A percentile compares a stretch with the other conserved stretches of the same genome.
These are phyloP conservation scores for Edaphochlamys debaryana DNA, from an alignment of 139 green algal species.

Conservation along the genomic window DNA sequence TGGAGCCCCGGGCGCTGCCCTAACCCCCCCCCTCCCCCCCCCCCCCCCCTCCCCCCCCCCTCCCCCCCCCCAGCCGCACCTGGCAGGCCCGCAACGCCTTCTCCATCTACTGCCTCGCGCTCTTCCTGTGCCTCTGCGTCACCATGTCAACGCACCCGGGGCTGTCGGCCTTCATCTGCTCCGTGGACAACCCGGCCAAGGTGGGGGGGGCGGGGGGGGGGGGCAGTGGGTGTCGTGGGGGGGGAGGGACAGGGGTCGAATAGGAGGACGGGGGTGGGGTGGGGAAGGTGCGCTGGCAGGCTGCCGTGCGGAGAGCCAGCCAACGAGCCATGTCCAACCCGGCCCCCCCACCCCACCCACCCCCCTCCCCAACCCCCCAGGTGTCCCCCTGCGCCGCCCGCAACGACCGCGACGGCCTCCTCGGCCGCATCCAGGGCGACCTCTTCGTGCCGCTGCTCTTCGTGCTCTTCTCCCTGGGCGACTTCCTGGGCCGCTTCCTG, in stretches of 20 bases:
- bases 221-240: no score
- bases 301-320: no score
- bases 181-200: conserved; percentile 26
- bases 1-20: no score
- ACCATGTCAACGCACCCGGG: conserved; percentile 46
- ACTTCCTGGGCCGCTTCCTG: conserved; percentile 54
- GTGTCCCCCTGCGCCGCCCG: conserved; percentile 49
- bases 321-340: no score
- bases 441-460: conserved; percentile 62
- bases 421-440: conserved; percentile 49
- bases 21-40: no score
- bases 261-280: no score
- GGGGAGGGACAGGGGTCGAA: no score
- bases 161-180: conserved; percentile 39
- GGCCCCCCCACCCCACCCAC: no score
- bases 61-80: no score
- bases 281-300: no score
- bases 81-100: conserved; percentile 55
- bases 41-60: background rate
- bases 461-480: conserved; percentile 46
- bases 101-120: conserved; percentile 55
- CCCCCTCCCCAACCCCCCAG: no score
- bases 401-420: conserved; percentile 6
- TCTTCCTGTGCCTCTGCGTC: conserved; percentile 54
- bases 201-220: no score